Conservation (phyloP, 176 grass and related monocot genomes). For the Raddia guianensis region DNA sequence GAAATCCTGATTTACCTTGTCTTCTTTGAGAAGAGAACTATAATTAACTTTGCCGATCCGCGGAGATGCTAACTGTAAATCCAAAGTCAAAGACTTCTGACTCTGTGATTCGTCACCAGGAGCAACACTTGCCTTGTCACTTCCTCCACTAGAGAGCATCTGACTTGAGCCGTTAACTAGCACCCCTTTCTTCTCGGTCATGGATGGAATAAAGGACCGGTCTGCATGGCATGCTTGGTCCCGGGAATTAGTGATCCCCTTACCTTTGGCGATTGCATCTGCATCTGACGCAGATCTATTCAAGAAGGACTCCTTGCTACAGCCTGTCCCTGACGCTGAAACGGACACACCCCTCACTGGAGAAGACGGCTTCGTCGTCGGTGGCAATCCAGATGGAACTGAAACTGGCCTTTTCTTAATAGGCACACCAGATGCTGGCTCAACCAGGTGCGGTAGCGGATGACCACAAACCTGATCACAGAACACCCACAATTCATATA, state of each 20-base stretch:
- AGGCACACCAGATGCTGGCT: constrained; percentile 46
- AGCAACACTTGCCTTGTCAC: constrained; percentile 24
- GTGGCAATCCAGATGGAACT: constrained; percentile 8
- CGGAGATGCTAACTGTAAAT: constrained; percentile 34
- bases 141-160: constrained; percentile 9
- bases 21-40: constrained; percentile 43
- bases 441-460: constrained; percentile 27
- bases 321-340: constrained; percentile 9
- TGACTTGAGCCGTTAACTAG: constrained; percentile 27
- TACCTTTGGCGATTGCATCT: constrained; percentile 30
- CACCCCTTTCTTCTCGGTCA: background rate
- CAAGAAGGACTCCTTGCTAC: constrained; percentile 31
- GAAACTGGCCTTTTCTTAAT: constrained; percentile 62
- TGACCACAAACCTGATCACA: constrained; percentile 48
- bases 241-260: constrained; percentile 11
- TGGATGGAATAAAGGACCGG: constrained; percentile 4
- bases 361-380: constrained; percentile 27
- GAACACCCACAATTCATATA: constrained; percentile 23
- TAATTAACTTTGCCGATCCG: constrained; percentile 18
- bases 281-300: constrained; percentile 28
- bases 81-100: constrained; percentile 38
- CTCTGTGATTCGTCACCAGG: background rate
- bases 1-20: constrained; percentile 35
- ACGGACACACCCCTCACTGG: background rate
- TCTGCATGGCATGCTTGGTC: constrained; percentile 1